phyloP scores from a whole-genome alignment of 1,284 basidiomycete genomes.

The Malassezia restricta region DNA sequence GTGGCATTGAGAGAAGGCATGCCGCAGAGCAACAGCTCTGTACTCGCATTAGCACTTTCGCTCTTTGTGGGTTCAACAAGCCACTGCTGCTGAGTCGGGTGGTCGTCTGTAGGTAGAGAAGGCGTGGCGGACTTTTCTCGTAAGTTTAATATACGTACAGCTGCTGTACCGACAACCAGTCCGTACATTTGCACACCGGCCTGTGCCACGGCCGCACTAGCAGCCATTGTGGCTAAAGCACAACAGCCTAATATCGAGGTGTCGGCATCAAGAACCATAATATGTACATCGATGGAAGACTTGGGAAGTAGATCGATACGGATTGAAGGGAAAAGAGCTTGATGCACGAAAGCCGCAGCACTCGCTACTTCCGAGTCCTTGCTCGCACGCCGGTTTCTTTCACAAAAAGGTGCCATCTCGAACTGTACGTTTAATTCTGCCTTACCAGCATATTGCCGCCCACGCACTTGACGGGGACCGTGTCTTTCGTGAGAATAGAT shows the following conservation, averaged over 20 bases:
- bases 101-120: conserved; percentile 1
- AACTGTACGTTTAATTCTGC: conserved; percentile 87
- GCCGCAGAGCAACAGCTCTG: conserved; percentile 5
- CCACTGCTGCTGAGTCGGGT: conserved; percentile 5
- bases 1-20: conserved; percentile 9
- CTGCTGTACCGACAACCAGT: conserved; percentile 50
- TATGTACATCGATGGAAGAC: conserved; percentile 77
- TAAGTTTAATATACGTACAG: conserved; percentile 2
- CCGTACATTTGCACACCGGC: conserved; percentile 79
- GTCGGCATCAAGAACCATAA: conserved; percentile 82
- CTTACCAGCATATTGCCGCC: conserved; percentile 64
- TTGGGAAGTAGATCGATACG: conserved; percentile 84
- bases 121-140: neutral
- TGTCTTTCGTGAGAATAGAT: conserved; percentile 1
- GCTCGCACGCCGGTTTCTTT: conserved; percentile 60
- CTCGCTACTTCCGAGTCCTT: conserved; percentile 84
- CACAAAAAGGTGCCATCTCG: conserved; percentile 90
- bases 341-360: conserved; percentile 67
- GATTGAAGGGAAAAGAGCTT: conserved; percentile 72
- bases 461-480: conserved; percentile 73
- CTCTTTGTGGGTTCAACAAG: conserved; percentile 9
- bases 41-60: conserved; percentile 5
- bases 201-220: conserved; percentile 75
- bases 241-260: conserved; percentile 54
- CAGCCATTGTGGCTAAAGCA: conserved; percentile 60